Evolutionary conservation across 2,329 filamentous ascomycete genomes (phyloP).

Genomic region (Orbilia blumenaviensis): DNA sequence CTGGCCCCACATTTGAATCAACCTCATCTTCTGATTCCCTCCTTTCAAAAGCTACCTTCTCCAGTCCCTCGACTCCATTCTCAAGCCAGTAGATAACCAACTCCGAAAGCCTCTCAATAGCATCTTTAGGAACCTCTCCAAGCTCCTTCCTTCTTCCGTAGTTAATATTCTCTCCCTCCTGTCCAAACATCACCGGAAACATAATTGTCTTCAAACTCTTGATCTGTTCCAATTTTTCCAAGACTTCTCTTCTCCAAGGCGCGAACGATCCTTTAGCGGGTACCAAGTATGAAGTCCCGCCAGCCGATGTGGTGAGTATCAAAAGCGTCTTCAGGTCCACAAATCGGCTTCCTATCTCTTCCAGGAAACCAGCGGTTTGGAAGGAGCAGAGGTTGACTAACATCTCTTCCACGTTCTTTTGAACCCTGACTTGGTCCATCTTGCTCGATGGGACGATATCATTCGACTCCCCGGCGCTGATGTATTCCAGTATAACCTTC

Average conservation of each 20-base stretch:
- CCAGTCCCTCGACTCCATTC: neutral
- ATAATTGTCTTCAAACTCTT: neutral
- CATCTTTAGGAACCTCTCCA: neutral
- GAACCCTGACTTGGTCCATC: neutral
- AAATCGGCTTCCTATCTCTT: neutral
- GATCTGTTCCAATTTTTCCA: neutral
- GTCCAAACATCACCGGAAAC: neutral
- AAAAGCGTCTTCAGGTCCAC: neutral
- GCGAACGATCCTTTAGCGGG: neutral
- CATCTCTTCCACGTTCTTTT: neutral
- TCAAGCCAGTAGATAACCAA: neutral
- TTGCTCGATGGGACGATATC: neutral
- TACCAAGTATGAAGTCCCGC: neutral
- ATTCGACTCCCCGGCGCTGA: neutral
- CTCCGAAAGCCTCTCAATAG: neutral
- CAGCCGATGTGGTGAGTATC: neutral
- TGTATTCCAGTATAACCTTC: neutral
- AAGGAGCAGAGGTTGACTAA: neutral
- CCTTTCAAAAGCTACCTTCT: neutral
- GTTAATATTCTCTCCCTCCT: conserved; percentile 1
- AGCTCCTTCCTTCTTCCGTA: neutral
- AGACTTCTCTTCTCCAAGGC: neutral
- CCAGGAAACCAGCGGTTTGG: neutral
- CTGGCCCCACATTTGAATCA: neutral
- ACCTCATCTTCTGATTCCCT: conserved; percentile 2